Conservation (phyloP, 2,329 filamentous ascomycete species). For the Bertia moriformis region DNA sequence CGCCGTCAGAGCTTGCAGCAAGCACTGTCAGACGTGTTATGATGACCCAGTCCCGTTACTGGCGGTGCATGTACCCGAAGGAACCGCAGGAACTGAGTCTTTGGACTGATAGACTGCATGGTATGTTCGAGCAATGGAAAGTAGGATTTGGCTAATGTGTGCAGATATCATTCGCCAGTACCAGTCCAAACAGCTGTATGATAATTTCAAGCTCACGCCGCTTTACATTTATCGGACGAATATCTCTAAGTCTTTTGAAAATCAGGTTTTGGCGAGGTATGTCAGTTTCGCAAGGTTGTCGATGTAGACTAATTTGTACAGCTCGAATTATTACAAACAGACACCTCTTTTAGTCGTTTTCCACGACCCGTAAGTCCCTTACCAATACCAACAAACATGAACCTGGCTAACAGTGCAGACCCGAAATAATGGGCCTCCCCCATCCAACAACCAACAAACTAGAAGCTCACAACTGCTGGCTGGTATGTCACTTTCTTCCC, state of each 20-base stretch:
- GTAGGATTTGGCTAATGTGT: conserved; percentile 30
- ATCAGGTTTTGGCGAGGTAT: conserved; percentile 72
- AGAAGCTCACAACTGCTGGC: conserved; percentile 73
- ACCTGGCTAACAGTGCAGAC: conserved; percentile 26
- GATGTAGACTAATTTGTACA: background rate
- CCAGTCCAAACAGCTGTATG: conserved; percentile 57
- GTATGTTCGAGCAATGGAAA: background rate
- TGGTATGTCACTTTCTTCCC: conserved; percentile 43
- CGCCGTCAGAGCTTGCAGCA: conserved; percentile 40
- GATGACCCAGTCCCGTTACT: conserved; percentile 54
- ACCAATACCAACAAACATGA: conserved; percentile 5
- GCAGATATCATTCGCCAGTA: conserved; percentile 69
- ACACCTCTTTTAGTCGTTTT: conserved; percentile 59
- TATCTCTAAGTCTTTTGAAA: conserved; percentile 65
- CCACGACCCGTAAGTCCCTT: conserved; percentile 63
- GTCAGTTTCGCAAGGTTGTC: conserved; percentile 52
- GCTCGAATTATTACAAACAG: background rate
- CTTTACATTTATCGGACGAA: conserved; percentile 64
- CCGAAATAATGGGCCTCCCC: conserved; percentile 53
- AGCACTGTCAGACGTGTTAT: conserved; percentile 42
- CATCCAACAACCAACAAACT: conserved; percentile 58
- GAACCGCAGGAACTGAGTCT: background rate
- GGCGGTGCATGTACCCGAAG: conserved; percentile 56
- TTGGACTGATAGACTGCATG: background rate
- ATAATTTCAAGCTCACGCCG: conserved; percentile 64